Percentiles rank a stretch among this genome's conserved stretches.
phyloP scores from a whole-genome alignment of 2,329 filamentous ascomycete genomes.

The Alternaria panax region DNA sequence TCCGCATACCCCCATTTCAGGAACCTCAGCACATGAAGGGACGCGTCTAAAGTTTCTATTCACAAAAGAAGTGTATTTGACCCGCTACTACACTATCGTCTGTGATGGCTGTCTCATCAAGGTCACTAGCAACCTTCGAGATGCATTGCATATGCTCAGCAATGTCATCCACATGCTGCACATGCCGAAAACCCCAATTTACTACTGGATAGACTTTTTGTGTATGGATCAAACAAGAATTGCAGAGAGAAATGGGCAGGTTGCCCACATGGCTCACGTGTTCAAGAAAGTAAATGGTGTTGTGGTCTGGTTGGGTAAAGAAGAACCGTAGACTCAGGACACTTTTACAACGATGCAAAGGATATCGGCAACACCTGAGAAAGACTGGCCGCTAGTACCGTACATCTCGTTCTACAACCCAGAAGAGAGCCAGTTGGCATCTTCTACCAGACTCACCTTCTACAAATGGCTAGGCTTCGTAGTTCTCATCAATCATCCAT shows the following conservation, averaged over 20 bases:
- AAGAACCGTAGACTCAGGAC: slow-evolving; percentile 35
- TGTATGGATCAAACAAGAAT: slow-evolving; percentile 40
- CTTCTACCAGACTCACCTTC: slow-evolving; percentile 20
- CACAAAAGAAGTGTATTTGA: neutral
- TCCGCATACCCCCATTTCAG: neutral
- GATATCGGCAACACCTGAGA: slow-evolving; percentile 26
- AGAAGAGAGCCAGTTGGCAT: neutral
- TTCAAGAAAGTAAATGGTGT: slow-evolving; percentile 34
- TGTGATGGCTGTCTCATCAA: slow-evolving; percentile 30
- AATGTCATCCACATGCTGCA: slow-evolving; percentile 13
- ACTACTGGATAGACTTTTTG: slow-evolving; percentile 43
- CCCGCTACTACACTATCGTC: slow-evolving; percentile 24
- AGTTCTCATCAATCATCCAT: slow-evolving; percentile 35
- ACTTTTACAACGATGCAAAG: slow-evolving; percentile 27
- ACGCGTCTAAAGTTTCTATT: neutral
- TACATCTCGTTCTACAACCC: slow-evolving; percentile 37
- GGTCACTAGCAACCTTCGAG: slow-evolving; percentile 31
- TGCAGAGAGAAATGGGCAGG: slow-evolving; percentile 35
- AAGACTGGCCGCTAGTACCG: slow-evolving; percentile 26
- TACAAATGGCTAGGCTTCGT: slow-evolving; percentile 40
- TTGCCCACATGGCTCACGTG: slow-evolving; percentile 41
- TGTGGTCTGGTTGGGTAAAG: slow-evolving; percentile 43
- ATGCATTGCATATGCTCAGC: slow-evolving; percentile 35
- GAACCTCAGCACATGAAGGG: neutral
- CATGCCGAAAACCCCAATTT: slow-evolving; percentile 14